Conservation (phyloP, 495 filamentous ascomycete species). For the Penicillium salamii region DNA sequence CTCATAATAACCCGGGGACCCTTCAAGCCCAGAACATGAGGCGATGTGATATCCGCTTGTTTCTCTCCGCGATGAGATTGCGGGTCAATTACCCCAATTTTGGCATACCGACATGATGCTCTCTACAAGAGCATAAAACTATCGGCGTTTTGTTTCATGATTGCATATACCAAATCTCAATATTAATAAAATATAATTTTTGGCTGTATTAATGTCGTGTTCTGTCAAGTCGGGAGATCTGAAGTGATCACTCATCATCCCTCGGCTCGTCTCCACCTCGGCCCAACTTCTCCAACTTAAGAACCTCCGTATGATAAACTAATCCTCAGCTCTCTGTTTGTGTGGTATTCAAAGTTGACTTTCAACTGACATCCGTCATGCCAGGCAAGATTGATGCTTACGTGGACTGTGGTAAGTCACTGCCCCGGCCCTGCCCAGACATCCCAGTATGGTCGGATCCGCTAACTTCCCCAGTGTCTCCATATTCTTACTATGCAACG, state of each 20-base stretch:
- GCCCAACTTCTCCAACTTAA: conserved; percentile 2
- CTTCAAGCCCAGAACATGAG: too few relatives aligned
- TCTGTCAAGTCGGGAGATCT: neutral
- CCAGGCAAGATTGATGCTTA: conserved; percentile 27
- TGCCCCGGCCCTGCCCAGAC: neutral
- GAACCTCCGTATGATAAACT: conserved; percentile 9
- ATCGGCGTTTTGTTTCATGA: too few relatives aligned
- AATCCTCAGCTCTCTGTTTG: neutral
- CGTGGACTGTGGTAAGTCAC: conserved; percentile 23
- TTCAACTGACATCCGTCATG: conserved; percentile 10
- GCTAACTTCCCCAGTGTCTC: conserved; percentile 52
- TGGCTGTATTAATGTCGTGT: too few relatives aligned
- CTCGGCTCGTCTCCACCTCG: conserved; percentile 28
- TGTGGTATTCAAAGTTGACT: neutral
- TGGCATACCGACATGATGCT: too few relatives aligned
- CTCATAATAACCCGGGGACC: too few relatives aligned
- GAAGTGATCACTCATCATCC: conserved; percentile 29
- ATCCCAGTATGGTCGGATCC: too few relatives aligned
- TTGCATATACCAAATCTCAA: too few relatives aligned
- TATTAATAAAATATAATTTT: too few relatives aligned
- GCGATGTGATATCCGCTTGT: too few relatives aligned
- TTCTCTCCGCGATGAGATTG: too few relatives aligned
- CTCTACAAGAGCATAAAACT: neutral
- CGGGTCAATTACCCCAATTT: too few relatives aligned
- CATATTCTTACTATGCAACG: conserved; percentile 66